Evolutionary conservation across 2,329 filamentous ascomycete species (phyloP).

Genomic region (Penicillium sp.): DNA sequence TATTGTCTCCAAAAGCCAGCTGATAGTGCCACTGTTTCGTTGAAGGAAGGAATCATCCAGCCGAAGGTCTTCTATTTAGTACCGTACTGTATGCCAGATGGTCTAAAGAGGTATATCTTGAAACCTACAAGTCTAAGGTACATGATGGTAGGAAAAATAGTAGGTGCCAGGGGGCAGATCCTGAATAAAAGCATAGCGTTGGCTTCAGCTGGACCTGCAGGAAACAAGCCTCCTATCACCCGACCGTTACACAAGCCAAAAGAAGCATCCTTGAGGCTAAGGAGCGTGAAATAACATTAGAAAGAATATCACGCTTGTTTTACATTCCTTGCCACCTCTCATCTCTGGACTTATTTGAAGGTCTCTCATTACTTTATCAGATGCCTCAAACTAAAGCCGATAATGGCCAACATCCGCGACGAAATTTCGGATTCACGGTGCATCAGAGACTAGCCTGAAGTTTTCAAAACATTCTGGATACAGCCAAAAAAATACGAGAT

Average conservation of each 20-base stretch:
- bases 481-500: slow-evolving; percentile 9
- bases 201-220: slow-evolving; percentile 15
- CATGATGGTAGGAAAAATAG: background rate
- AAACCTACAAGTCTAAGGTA: too few species aligned
- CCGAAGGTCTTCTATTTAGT: background rate
- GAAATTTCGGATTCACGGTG: background rate
- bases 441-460: background rate
- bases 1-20: background rate
- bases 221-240: slow-evolving; percentile 19
- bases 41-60: background rate
- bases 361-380: background rate
- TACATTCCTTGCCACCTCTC: too few species aligned
- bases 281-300: background rate
- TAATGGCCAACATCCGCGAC: background rate
- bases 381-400: background rate
- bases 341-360: background rate
- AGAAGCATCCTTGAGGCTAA: background rate
- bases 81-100: too few species aligned
- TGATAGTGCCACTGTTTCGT: background rate
- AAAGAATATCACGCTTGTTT: background rate
- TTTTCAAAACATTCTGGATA: slow-evolving; percentile 15
- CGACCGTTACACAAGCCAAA: slow-evolving; percentile 16
- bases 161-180: slow-evolving; percentile 7
- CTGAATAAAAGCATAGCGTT: slow-evolving; percentile 14
- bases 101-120: background rate